Evolutionary conservation across 495 filamentous ascomycete species (phyloP).

Genomic region (Bathelium albidoporum): DNA sequence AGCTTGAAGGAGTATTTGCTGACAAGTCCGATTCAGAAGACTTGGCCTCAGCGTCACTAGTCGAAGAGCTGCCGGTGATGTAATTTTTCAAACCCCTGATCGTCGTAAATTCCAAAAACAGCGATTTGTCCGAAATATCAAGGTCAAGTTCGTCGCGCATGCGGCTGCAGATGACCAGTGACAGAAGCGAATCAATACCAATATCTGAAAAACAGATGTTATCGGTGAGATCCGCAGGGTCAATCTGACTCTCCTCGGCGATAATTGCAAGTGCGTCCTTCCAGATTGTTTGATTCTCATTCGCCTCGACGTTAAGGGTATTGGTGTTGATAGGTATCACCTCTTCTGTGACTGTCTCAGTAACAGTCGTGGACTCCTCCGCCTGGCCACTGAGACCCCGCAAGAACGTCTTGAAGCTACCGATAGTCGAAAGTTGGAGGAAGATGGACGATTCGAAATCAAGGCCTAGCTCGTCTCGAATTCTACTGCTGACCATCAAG

Average conservation of each 20-base stretch:
- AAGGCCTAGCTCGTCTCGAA: constrained; percentile 39
- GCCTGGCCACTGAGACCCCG: neutral
- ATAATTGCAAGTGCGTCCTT: constrained; percentile 30
- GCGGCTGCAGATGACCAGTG: constrained; percentile 38
- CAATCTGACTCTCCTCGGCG: constrained; percentile 37
- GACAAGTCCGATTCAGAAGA: constrained; percentile 13
- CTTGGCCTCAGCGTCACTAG: neutral
- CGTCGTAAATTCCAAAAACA: constrained; percentile 48
- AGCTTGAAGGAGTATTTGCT: constrained; percentile 11
- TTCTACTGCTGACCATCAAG: constrained; percentile 33
- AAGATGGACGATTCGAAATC: constrained; percentile 15
- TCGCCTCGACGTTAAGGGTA: neutral
- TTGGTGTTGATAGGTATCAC: neutral
- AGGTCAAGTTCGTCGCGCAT: constrained; percentile 49
- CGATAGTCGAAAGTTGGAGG: constrained; percentile 41
- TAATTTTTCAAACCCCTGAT: constrained; percentile 32
- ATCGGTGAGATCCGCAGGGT: constrained; percentile 30
- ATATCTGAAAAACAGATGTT: constrained; percentile 33
- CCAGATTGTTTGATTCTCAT: constrained; percentile 3
- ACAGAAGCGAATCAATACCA: constrained; percentile 43
- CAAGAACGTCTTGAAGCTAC: constrained; percentile 10
- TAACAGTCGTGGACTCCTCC: neutral
- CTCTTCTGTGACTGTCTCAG: neutral
- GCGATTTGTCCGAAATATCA: constrained; percentile 41
- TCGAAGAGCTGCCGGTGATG: constrained; percentile 5